Base-by-base conservation (phyloP, 345 rosid genomes). In the Populus davidiana region DNA sequence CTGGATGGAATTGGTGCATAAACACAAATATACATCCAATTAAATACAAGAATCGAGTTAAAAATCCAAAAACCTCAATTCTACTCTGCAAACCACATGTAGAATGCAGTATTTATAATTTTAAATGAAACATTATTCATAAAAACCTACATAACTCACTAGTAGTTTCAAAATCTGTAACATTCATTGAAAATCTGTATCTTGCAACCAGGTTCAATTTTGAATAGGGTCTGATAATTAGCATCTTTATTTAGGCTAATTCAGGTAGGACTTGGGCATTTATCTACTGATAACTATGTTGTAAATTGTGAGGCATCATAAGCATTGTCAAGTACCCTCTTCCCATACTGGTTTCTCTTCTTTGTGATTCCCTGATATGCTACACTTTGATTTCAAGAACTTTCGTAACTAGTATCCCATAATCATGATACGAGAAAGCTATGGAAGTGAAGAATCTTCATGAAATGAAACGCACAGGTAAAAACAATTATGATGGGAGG, bases 371-470 rank as follows among this genome's bases (percentile, higher is more conserved):
- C 47, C 31, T 29, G 20, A n/a, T 1, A 71, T 29, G 35, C 25
- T 35, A 36, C 54, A 13, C 39, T 21, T 39, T 21, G 41, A 5
- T 43, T 27, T 52, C 21, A 25, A 44, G 12, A 27, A 5, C 36
- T 12, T 69, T 20, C 13, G 12, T 68, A 20, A 39, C 1, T 2
- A 13, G 25, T 43, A 70, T 18, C 38, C 23, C 25, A 29, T 21
- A 20, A 13, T 25, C 73, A 3, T 14, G 21, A 35, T 75, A 63
- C 56, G 43, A 41, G 39, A 23, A 41, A 56, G 50, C 10, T n/a
- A 50, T 72, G 47, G 59, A n/a, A 68, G 27, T 13, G 21, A 49
- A 76, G 11, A 29, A 63, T 11, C 71, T 67, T 66, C 56, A 73
- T 50, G 61, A n/a, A 59, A 64, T 71, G 59, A 29, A 65, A 65